Evolutionary conservation across 768 basidiomycete species (phyloP).

Genomic region (Leccinum aurantiacum): DNA sequence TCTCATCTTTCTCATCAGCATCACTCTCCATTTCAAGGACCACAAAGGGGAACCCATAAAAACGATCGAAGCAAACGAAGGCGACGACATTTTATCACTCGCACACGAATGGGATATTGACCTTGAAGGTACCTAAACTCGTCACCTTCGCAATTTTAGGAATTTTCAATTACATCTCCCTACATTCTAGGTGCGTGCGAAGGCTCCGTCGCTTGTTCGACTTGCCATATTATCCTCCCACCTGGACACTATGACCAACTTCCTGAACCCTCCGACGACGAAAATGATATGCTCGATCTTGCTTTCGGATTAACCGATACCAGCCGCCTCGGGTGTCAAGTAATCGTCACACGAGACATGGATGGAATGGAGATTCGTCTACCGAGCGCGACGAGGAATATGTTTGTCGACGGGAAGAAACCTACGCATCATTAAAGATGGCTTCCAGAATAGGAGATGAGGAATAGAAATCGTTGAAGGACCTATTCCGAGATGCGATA

Average conservation of each 20-base stretch:
- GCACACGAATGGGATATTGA: slow-evolving; percentile 97
- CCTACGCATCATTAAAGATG: slow-evolving; percentile 44
- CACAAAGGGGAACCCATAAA: slow-evolving; percentile 80
- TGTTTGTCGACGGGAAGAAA: slow-evolving; percentile 89
- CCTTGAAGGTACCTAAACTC: slow-evolving; percentile 70
- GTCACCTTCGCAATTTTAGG: not conserved
- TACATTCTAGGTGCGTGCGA: slow-evolving; percentile 82
- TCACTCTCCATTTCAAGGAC: slow-evolving; percentile 89
- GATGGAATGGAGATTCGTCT: slow-evolving; percentile 85
- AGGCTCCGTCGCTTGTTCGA: slow-evolving; percentile 95
- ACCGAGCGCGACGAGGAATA: slow-evolving; percentile 91
- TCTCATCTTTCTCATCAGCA: slow-evolving; percentile 43
- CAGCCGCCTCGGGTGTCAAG: slow-evolving; percentile 78
- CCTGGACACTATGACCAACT: slow-evolving; percentile 75
- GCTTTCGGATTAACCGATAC: slow-evolving; percentile 97
- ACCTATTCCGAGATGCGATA: not conserved
- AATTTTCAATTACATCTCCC: not conserved
- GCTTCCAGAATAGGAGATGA: not conserved
- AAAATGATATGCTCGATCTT: slow-evolving; percentile 98
- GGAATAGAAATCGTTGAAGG: not conserved
- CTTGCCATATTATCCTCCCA: slow-evolving; percentile 82
- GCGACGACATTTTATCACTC: slow-evolving; percentile 87
- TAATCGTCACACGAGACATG: slow-evolving; percentile 73
- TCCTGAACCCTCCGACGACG: slow-evolving; percentile 94
- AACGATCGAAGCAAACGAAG: slow-evolving; percentile 90